Evolutionary conservation across 1,139 yeast species (phyloP).

Genomic region (Entelexis paramagnoliae): DNA sequence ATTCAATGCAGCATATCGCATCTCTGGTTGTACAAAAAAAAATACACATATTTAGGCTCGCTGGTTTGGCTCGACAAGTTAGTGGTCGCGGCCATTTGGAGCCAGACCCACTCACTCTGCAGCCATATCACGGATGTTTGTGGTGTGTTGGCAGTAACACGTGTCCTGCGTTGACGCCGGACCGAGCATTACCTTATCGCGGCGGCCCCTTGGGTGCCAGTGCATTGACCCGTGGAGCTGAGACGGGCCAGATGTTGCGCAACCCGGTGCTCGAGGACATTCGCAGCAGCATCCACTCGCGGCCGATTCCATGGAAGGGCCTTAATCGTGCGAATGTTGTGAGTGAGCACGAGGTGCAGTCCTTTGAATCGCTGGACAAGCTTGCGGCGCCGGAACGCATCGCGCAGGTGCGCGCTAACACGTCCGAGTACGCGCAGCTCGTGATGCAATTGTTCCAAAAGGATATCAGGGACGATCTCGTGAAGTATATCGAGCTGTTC

Average conservation of each 20-base stretch:
- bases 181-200: constrained; percentile 1
- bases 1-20: no score
- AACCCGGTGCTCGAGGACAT: constrained; percentile 65
- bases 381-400: constrained; percentile 29
- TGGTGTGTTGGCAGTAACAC: no score
- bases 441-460: constrained; percentile 48
- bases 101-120: no score
- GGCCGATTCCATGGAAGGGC: constrained; percentile 91
- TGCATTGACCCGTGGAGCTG: not conserved
- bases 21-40: no score
- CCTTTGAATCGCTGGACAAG: constrained; percentile 56
- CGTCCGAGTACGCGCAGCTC: constrained; percentile 48
- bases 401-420: constrained; percentile 33
- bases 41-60: no score
- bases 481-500: constrained; percentile 61
- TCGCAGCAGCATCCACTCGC: constrained; percentile 61
- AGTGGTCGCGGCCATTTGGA: no score
- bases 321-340: constrained; percentile 66
- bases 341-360: constrained; percentile 53
- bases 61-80: no score
- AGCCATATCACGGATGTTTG: no score
- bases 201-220: not conserved
- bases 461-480: constrained; percentile 53
- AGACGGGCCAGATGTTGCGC: constrained; percentile 15
- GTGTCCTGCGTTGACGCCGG: not conserved